Base-by-base conservation (phyloP, 208 protist genomes). In the Trypanosoma scelopori region DNA sequence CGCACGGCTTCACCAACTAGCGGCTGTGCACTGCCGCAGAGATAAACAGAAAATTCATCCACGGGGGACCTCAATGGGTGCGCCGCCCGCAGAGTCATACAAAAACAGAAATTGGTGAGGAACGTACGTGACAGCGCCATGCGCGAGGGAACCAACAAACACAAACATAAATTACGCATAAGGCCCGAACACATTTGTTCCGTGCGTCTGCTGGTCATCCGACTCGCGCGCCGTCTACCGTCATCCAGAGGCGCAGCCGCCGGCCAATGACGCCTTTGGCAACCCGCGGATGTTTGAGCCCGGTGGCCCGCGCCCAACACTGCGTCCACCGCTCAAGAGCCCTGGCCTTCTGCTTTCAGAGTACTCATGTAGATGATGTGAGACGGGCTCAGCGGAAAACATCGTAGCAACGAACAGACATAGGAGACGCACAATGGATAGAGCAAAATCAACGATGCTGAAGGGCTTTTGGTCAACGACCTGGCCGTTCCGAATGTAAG, bases 401-500 rank as follows among this genome's bases (percentile, higher is more conserved):
- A 95, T 48, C 0, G 78, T 91, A n/a, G 55, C 39, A 46, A 90
- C 62, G 55, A 95, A 95, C 11, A 95, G 67, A 23, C 77, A 55
- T n/a, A 92, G 37, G 1, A 63, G 35, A 15, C 66, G 48, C 50
- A 70, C 64, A 30, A 92, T 58, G 23, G 74, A 71, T 22, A 73
- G 30, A 12, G 91, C 32, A 47, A 87, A 76, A 35, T 79, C 74
- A 35, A 71, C 41, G 39, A 91, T 20, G 18, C 81, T 87, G 71
- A 91, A 91, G 15, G 84, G 84, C 65, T 83, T 87, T 53, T 81
- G 77, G 43, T 91, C 85, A 61, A 92, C 81, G n/a, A 91, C 81
- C 27, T 82, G 74, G 18, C 87, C 85, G 42, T 86, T 76, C 46
- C 79, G 60, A 48, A 95, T 82, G 74, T 92, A 93, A 37, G 79